These are phyloP conservation scores for Penicillium salamii DNA, from an alignment of 495 filamentous ascomycete genomes.

Conservation along the genomic window DNA sequence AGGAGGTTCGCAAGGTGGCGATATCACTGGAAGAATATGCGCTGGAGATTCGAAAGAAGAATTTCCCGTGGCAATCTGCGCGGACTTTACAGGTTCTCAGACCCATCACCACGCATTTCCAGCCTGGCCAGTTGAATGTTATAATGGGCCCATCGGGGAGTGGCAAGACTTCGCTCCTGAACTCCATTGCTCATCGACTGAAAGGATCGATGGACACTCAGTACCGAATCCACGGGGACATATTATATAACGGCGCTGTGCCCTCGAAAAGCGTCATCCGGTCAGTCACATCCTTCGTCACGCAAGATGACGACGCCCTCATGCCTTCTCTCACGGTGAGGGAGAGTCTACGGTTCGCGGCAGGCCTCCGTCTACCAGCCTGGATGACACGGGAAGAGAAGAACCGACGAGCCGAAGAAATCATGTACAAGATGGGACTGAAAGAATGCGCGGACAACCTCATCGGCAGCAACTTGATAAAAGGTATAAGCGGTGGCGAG, in stretches of 20 bases:
- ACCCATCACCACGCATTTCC: slow-evolving; percentile 59
- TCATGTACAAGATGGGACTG: slow-evolving; percentile 69
- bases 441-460: slow-evolving; percentile 75
- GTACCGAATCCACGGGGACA: slow-evolving; percentile 54
- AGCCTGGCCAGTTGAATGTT: slow-evolving; percentile 62
- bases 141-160: slow-evolving; percentile 78
- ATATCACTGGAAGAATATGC: slow-evolving; percentile 60
- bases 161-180: slow-evolving; percentile 69
- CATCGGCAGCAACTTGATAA: slow-evolving; percentile 65
- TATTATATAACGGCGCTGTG: slow-evolving; percentile 64
- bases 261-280: slow-evolving; percentile 62
- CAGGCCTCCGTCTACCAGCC: slow-evolving; percentile 61
- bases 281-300: slow-evolving; percentile 71
- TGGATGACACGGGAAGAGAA: slow-evolving; percentile 67
- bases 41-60: slow-evolving; percentile 59
- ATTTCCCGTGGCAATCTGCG: slow-evolving; percentile 37
- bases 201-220: slow-evolving; percentile 51
- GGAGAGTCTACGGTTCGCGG: slow-evolving; percentile 68
- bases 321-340: slow-evolving; percentile 71
- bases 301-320: slow-evolving; percentile 72
- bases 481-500: slow-evolving; percentile 76
- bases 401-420: slow-evolving; percentile 61
- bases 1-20: slow-evolving; percentile 54
- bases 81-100: slow-evolving; percentile 58
- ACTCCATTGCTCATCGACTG: slow-evolving; percentile 63